A percentile compares a stretch with the other conserved stretches of the same genome.
Evolutionary conservation across 164 flowering plant genomes (phyloP).

Genomic region (Berberis vulgaris): DNA sequence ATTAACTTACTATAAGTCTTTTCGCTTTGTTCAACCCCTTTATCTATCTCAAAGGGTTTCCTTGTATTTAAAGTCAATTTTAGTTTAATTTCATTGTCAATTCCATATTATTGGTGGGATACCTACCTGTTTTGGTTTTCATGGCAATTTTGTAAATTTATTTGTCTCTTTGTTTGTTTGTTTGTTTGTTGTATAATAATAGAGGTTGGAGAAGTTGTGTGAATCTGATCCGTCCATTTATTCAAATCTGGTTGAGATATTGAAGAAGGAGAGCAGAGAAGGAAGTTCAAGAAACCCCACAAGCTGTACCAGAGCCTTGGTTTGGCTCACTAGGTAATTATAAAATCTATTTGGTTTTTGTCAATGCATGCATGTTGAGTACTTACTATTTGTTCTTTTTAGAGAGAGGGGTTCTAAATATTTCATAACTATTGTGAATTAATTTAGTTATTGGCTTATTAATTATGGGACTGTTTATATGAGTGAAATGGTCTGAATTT

Average conservation of each 20-base stretch:
- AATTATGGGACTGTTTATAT: no score
- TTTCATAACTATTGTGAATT: no score
- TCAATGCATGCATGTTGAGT: no score
- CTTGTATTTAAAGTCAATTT: no score
- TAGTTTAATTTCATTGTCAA: not conserved
- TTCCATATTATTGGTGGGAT: not conserved
- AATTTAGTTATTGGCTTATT: no score
- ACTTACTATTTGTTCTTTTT: no score
- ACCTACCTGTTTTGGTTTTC: not conserved
- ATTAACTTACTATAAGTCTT: no score
- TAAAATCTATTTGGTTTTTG: not conserved
- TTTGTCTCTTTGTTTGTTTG: not conserved
- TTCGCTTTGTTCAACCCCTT: no score
- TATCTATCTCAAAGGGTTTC: no score
- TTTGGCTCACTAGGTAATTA: constrained; percentile 86
- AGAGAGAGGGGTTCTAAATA: no score
- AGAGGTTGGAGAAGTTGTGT: constrained; percentile 57
- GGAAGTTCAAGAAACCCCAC: constrained; percentile 42
- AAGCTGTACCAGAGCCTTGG: constrained; percentile 60
- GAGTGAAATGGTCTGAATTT: no score
- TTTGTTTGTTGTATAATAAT: not conserved
- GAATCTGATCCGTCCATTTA: constrained; percentile 45
- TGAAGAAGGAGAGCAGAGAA: constrained; percentile 61
- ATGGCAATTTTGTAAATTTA: not conserved
- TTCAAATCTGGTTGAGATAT: constrained; percentile 51